These are phyloP conservation scores for Diplodia corticola DNA, from an alignment of 2,329 filamentous ascomycete genomes.

Conservation along the genomic window DNA sequence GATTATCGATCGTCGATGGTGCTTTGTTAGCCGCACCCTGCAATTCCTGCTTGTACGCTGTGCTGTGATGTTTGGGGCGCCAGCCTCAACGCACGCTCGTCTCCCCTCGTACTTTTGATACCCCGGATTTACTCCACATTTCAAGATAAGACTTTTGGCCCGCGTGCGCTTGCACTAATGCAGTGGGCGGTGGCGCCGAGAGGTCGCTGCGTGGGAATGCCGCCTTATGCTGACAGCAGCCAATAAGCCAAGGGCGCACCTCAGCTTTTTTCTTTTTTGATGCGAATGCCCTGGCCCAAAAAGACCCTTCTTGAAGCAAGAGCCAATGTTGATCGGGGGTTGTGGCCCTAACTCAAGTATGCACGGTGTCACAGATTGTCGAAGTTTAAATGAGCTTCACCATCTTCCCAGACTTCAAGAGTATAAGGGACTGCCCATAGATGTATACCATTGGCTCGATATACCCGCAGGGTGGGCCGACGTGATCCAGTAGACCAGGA, in stretches of 20 bases:
- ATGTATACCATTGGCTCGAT: no score
- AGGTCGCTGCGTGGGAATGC: conserved; percentile 3
- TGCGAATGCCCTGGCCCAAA: background rate
- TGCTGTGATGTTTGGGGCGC: no score
- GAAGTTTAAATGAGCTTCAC: background rate
- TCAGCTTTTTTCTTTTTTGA: background rate
- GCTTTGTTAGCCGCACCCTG: background rate
- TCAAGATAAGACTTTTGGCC: conserved; percentile 3
- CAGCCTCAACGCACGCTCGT: background rate
- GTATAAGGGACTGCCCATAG: no score
- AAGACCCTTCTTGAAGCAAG: background rate
- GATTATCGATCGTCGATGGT: background rate
- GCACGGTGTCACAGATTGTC: background rate
- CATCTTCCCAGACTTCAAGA: no score
- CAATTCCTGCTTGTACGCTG: background rate
- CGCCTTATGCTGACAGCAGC: conserved; percentile 4
- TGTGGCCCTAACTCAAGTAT: background rate
- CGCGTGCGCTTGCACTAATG: conserved; percentile 16
- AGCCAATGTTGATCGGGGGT: background rate
- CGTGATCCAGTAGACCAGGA: no score
- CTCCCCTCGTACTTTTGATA: background rate
- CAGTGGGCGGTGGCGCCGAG: conserved; percentile 13
- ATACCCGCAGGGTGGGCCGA: no score
- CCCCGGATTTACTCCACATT: conserved; percentile 22
- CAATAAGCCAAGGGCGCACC: background rate